Evolutionary conservation across 495 filamentous ascomycete genomes (phyloP), one percentile per base, ranked within the genome.

Genomic region (Penicillium turbatum): DNA sequence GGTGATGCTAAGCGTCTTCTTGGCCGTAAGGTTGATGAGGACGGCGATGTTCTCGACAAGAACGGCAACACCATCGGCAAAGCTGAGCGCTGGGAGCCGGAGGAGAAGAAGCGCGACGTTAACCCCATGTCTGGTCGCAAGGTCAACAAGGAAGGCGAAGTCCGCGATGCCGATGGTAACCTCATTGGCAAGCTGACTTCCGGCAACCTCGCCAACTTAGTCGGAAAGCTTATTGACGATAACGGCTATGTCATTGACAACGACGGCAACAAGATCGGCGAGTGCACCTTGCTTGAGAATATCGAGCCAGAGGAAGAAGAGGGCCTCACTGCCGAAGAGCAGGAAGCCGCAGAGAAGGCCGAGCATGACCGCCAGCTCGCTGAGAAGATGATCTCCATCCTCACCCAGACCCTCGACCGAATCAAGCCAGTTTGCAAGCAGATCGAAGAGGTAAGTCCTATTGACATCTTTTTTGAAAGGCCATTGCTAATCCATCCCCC

Each of bases 401-500:
- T 95, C 59, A 75, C 81, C 53, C 85, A 90, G 65, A 90, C 88
- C 3, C 74, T 96, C 1, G 91, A 96, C 51, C 85, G 82, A 59
- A 81, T 97, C 62, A 82, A 86, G 58, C 92, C 92, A 3, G 79
- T 97, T 57, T 86, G 86, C 79, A 89, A 89, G 67, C 82, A 90
- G 79, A 96, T 96, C 71, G 86, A 82, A 3, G 86, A 92, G 47
- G 88, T 89, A 82, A 50, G 63, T 57, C 17, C 2, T 29, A 13
- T 10, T 27, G 21, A 37, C 35, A 35, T 11, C 7, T 41, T 17
- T n/a, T 8, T 15, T 8, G 4, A 36, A 19, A 19, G 42, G 45
- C 21, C 37, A 16, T 63, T 44, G 61, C 63, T 59, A 66, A 72
- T 54, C 19, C 11, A 35, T 2, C 15, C 40, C 16, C 36, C 27